phyloP scores from a whole-genome alignment of 805 yeast genomes.

The Wickerhamiella azyma region DNA sequence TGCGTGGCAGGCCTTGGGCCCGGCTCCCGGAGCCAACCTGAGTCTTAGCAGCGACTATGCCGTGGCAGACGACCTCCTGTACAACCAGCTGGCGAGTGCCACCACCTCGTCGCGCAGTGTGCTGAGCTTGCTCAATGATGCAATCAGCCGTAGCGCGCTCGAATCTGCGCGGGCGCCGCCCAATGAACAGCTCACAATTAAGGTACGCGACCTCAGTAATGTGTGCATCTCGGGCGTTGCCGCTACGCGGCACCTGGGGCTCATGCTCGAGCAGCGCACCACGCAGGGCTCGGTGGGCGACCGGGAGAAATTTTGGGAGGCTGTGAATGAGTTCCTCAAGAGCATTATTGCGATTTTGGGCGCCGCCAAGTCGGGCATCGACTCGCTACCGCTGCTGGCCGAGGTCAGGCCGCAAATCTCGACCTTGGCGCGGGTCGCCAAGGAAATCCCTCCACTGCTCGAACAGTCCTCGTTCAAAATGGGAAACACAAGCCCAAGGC shows the following conservation, averaged over 20 bases:
- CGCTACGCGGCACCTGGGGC: conserved; percentile 52
- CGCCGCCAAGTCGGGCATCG: conserved; percentile 67
- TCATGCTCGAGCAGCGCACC: conserved; percentile 38
- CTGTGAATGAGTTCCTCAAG: conserved; percentile 65
- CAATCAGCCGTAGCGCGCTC: conserved; percentile 17
- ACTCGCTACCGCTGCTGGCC: conserved; percentile 63
- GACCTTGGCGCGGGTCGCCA: conserved; percentile 71
- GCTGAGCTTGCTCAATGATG: conserved; percentile 15
- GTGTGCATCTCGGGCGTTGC: conserved; percentile 74
- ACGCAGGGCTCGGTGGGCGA: conserved; percentile 34
- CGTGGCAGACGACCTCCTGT: conserved; percentile 54
- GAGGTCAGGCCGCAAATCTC: conserved; percentile 66
- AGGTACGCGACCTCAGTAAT: conserved; percentile 61
- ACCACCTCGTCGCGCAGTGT: conserved; percentile 31
- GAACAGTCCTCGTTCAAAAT: conserved; percentile 45
- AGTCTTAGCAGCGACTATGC: conserved; percentile 16
- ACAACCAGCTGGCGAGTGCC: conserved; percentile 49
- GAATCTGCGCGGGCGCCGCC: conserved; percentile 13
- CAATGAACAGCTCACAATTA: conserved; percentile 34
- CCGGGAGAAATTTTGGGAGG: conserved; percentile 67
- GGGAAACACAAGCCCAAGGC: neutral
- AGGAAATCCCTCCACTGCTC: conserved; percentile 77
- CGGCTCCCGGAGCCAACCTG: neutral
- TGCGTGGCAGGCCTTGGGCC: conserved; percentile 35
- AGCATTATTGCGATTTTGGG: conserved; percentile 75